A percentile compares a stretch with the other conserved stretches of the same genome.
Evolutionary conservation across 2,329 filamentous ascomycete species (phyloP).

Genomic region (Aspergillus sp.): DNA sequence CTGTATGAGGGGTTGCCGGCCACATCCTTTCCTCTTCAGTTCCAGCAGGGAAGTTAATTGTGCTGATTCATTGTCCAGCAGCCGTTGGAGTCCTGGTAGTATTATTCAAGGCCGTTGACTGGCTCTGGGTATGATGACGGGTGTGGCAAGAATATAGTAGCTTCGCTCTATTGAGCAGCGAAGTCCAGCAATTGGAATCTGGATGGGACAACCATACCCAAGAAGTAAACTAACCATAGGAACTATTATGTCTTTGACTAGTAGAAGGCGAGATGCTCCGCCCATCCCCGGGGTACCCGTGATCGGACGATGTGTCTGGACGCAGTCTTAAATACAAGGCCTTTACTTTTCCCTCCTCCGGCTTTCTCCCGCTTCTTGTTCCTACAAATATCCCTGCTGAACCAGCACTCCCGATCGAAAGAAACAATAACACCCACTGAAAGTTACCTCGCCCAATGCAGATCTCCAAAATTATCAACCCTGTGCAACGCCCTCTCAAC

Average conservation of each 20-base stretch:
- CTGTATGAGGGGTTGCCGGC: not conserved
- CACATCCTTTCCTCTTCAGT: not conserved
- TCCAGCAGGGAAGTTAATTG: not conserved
- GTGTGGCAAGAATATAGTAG: no score
- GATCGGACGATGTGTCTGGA: not conserved
- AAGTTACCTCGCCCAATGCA: slow-evolving; percentile 17
- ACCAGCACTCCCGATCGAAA: not conserved
- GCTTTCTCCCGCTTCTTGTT: not conserved
- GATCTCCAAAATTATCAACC: slow-evolving; percentile 20
- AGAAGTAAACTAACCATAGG: no score
- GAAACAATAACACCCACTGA: slow-evolving; percentile 6
- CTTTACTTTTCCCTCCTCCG: not conserved
- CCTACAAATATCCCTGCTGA: not conserved
- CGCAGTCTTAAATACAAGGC: not conserved
- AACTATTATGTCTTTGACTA: not conserved
- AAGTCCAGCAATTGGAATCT: no score
- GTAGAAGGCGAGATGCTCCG: not conserved
- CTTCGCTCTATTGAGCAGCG: not conserved
- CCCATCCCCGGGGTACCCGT: not conserved
- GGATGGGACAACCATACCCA: no score
- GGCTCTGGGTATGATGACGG: not conserved
- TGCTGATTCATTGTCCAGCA: not conserved
- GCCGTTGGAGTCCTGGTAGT: not conserved
- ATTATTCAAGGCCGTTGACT: not conserved
- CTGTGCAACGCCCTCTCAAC: slow-evolving; percentile 24